Percentiles rank a stretch among this genome's conserved stretches.
Conservation (phyloP, 2,329 filamentous ascomycete genomes). For the Apiospora kogelbergensis region DNA sequence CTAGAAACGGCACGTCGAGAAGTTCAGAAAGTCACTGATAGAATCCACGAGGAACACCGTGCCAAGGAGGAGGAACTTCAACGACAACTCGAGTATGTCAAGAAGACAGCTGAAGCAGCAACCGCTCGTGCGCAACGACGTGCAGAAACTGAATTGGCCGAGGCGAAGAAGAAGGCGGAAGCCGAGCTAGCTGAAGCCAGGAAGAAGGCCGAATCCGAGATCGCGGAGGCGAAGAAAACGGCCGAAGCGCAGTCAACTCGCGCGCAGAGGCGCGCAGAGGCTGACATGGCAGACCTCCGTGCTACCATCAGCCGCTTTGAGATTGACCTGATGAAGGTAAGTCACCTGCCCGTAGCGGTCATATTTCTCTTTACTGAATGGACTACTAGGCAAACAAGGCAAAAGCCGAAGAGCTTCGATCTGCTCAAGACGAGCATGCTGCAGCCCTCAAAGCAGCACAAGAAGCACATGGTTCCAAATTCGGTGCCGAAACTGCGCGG, state of each 20-base stretch:
- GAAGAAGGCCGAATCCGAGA: slow-evolving; percentile 39
- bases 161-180: neutral
- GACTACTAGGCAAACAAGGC: slow-evolving; percentile 56
- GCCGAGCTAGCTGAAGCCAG: slow-evolving; percentile 18
- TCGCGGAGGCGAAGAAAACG: slow-evolving; percentile 41
- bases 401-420: slow-evolving; percentile 59
- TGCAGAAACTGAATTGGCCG: slow-evolving; percentile 30
- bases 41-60: slow-evolving; percentile 29
- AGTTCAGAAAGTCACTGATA: slow-evolving; percentile 23
- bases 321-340: slow-evolving; percentile 60
- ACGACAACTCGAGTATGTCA: slow-evolving; percentile 43
- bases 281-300: slow-evolving; percentile 32
- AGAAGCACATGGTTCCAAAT: slow-evolving; percentile 47
- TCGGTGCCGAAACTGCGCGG: slow-evolving; percentile 22
- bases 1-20: slow-evolving; percentile 25
- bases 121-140: slow-evolving; percentile 28
- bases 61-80: slow-evolving; percentile 38
- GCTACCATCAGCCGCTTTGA: slow-evolving; percentile 56
- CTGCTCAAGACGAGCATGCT: slow-evolving; percentile 46
- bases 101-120: slow-evolving; percentile 44
- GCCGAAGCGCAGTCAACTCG: slow-evolving; percentile 37
- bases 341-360: neutral
- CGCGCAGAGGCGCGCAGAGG: slow-evolving; percentile 29
- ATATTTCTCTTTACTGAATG: slow-evolving; percentile 19
- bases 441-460: slow-evolving; percentile 42